Evolutionary conservation across 2,329 filamentous ascomycete species (phyloP).

Genomic region (Arthrinium puccinioides): DNA sequence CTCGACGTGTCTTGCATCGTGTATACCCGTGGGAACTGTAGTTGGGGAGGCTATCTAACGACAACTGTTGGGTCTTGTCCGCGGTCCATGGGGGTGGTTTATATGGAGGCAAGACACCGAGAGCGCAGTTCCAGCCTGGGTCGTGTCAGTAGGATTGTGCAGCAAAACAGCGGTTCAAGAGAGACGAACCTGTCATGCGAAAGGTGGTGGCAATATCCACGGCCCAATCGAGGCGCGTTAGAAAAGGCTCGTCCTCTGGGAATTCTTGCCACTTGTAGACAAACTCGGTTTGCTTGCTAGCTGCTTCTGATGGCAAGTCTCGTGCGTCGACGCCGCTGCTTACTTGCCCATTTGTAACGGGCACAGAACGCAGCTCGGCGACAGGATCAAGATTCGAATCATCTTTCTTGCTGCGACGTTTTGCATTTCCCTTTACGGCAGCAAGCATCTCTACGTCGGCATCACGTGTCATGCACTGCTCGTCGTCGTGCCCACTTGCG

Average conservation of each 20-base stretch:
- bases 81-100: slow-evolving; percentile 29
- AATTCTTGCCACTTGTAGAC: slow-evolving; percentile 57
- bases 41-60: slow-evolving; percentile 32
- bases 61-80: slow-evolving; percentile 27
- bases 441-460: too few species aligned
- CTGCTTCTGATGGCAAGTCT: too few species aligned
- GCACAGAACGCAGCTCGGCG: too few species aligned
- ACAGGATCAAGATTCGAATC: too few species aligned
- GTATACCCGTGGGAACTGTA: slow-evolving; percentile 37
- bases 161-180: too few species aligned
- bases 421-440: too few species aligned
- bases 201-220: slow-evolving; percentile 47
- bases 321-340: too few species aligned
- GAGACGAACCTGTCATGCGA: slow-evolving; percentile 46
- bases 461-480: too few species aligned
- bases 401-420: too few species aligned
- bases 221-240: slow-evolving; percentile 46
- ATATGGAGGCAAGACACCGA: slow-evolving; percentile 35
- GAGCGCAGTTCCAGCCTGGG: slow-evolving; percentile 51
- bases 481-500: too few species aligned
- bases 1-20: slow-evolving; percentile 30
- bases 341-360: too few species aligned
- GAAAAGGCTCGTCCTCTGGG: slow-evolving; percentile 40
- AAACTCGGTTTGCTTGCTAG: too few species aligned
- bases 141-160: not conserved